phyloP scores from a whole-genome alignment of 345 rosid species.

The Microthlaspi erraticum region DNA sequence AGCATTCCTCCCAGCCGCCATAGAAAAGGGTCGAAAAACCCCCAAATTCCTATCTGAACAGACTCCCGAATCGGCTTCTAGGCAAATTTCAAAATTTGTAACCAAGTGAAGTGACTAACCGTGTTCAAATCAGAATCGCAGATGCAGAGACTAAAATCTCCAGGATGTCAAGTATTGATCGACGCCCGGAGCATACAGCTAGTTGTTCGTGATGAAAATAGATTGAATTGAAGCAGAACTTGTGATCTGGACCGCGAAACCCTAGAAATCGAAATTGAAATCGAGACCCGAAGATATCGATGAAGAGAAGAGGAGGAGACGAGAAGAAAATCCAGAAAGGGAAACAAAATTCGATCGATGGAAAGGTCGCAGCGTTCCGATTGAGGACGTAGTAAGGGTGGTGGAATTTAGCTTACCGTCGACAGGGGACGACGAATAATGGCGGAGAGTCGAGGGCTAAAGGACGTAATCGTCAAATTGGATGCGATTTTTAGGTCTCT shows the following conservation, averaged over 20 bases:
- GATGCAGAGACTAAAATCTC: conserved; percentile 14
- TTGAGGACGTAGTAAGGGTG: conserved; percentile 10
- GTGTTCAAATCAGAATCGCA: conserved; percentile 20
- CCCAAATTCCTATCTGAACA: conserved; percentile 19
- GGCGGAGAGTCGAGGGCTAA: conserved; percentile 25
- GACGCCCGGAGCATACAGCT: conserved; percentile 12
- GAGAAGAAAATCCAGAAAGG: not conserved
- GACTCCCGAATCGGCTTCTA: conserved; percentile 25
- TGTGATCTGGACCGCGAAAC: conserved; percentile 43
- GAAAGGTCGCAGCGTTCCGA: conserved; percentile 16
- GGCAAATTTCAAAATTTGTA: not conserved
- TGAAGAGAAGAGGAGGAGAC: not conserved
- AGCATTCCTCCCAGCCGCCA: conserved; percentile 91
- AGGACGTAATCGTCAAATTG: conserved; percentile 20
- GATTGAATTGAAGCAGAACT: conserved; percentile 20
- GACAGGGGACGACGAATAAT: conserved; percentile 13
- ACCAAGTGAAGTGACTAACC: conserved; percentile 27
- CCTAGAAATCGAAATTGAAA: conserved; percentile 40
- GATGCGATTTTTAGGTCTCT: conserved; percentile 20
- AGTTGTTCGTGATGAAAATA: not conserved
- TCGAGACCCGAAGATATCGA: not conserved
- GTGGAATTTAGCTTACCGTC: conserved; percentile 28
- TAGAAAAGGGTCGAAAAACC: conserved; percentile 21
- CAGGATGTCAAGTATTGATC: not conserved
- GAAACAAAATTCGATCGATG: not conserved